A percentile compares a stretch with the other conserved stretches of the same genome.
These are phyloP conservation scores for Rhodotorula sp. DNA, from an alignment of 1,284 basidiomycete genomes.

Conservation along the genomic window DNA sequence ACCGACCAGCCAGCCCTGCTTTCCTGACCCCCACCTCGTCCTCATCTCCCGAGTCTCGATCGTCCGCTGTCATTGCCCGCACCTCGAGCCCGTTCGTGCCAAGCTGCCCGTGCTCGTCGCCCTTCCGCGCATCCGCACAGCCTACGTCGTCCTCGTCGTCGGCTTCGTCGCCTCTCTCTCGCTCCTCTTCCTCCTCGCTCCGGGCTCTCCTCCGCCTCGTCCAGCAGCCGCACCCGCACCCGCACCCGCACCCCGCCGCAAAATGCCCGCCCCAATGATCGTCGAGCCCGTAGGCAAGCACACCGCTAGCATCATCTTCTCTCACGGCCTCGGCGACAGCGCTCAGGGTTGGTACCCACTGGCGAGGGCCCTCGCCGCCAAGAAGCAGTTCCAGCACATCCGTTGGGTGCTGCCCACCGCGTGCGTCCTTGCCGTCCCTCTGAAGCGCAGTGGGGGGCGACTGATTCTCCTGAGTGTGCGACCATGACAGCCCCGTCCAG, in stretches of 20 bases:
- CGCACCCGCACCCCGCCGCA: no score
- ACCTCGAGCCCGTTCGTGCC: no score
- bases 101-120: background rate
- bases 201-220: background rate
- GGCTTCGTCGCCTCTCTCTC: background rate
- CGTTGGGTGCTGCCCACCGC: constrained; percentile 66
- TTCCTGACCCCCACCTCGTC: no score
- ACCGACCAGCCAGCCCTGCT: no score
- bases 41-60: background rate
- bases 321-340: constrained; percentile 58
- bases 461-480: no score
- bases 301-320: constrained; percentile 82
- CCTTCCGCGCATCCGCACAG: background rate
- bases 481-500: constrained; percentile 55
- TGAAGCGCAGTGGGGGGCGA: no score
- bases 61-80: no score
- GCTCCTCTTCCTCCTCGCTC: background rate
- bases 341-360: constrained; percentile 39
- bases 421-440: constrained; percentile 54
- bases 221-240: no score
- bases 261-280: constrained; percentile 8
- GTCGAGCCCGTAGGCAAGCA: constrained; percentile 56
- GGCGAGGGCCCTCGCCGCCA: constrained; percentile 29
- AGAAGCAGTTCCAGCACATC: constrained; percentile 35
- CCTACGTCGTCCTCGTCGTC: background rate